phyloP scores from a whole-genome alignment of 352 stramenopile genomes.

The Phytopythium litorale region DNA sequence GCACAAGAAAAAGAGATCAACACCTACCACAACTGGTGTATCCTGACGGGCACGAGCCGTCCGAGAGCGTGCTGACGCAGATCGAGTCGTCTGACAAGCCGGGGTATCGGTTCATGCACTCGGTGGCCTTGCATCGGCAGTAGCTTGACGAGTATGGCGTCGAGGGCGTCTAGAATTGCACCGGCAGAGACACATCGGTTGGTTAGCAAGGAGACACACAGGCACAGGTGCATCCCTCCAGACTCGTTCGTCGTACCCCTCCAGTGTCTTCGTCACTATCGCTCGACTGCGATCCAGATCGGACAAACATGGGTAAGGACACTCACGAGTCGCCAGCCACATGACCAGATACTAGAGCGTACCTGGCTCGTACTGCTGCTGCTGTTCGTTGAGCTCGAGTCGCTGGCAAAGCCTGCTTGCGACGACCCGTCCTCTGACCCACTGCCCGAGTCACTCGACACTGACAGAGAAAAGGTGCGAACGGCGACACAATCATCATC shows the following conservation, averaged over 20 bases:
- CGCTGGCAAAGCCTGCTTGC: not conserved
- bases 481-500: not conserved
- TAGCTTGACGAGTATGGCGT: slow-evolving; percentile 56
- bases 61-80: slow-evolving; percentile 36
- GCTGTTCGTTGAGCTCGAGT: not conserved
- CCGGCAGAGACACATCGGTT: not conserved
- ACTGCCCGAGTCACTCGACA: slow-evolving; percentile 1
- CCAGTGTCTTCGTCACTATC: not conserved
- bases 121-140: slow-evolving; percentile 56
- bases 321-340: not conserved
- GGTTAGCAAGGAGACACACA: not conserved
- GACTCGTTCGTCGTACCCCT: not conserved
- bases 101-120: slow-evolving; percentile 71
- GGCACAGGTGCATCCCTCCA: no score
- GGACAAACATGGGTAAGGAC: not conserved
- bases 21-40: slow-evolving; percentile 53
- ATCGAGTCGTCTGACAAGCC: slow-evolving; percentile 33
- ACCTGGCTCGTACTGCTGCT: not conserved
- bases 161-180: not conserved
- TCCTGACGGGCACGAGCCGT: slow-evolving; percentile 50
- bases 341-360: not conserved
- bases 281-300: not conserved
- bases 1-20: not conserved
- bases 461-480: slow-evolving; percentile 2
- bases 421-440: not conserved